Percentiles rank a stretch among this genome's conserved stretches.
These are phyloP conservation scores for Eragrostis tef DNA, from an alignment of 202 grass and related monocot species.

Conservation along the genomic window DNA sequence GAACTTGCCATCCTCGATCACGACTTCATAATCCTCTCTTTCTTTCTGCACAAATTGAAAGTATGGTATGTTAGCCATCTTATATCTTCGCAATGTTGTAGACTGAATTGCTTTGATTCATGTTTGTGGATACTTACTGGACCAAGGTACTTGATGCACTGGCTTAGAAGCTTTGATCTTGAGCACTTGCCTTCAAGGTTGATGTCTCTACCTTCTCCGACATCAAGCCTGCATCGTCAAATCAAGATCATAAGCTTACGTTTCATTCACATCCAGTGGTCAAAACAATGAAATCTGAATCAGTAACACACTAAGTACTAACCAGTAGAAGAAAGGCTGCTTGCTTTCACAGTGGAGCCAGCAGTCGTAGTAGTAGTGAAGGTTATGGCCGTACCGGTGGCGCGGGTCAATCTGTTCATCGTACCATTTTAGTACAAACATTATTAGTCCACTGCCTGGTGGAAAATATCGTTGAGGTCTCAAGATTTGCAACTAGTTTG, in stretches of 20 bases:
- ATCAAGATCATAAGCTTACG: conserved; percentile 12
- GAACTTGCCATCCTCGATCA: conserved; percentile 77
- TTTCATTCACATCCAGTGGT: not conserved
- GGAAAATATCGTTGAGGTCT: not conserved
- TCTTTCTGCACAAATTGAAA: conserved; percentile 65
- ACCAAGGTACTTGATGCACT: conserved; percentile 98
- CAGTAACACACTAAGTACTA: not conserved
- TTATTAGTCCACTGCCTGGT: conserved; percentile 15
- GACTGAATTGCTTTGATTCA: not conserved
- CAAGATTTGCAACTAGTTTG: not conserved
- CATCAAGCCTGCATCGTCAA: conserved; percentile 72
- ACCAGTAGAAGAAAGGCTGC: conserved; percentile 99
- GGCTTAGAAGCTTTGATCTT: conserved; percentile 67
- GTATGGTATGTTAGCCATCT: not conserved
- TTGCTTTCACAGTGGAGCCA: conserved; percentile 92
- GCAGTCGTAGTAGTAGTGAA: conserved; percentile 89
- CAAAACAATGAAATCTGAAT: not conserved
- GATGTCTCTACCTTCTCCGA: conserved; percentile 88
- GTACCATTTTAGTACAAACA: conserved; percentile 31
- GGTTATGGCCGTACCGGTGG: conserved; percentile 94
- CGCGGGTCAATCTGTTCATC: conserved; percentile 80
- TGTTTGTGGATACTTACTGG: conserved; percentile 59
- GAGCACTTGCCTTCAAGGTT: conserved; percentile 71
- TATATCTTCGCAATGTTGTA: not conserved
- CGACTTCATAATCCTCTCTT: conserved; percentile 82